Conservation (phyloP, 2,329 filamentous ascomycete genomes). For the Fonsecaea pugnacius region DNA sequence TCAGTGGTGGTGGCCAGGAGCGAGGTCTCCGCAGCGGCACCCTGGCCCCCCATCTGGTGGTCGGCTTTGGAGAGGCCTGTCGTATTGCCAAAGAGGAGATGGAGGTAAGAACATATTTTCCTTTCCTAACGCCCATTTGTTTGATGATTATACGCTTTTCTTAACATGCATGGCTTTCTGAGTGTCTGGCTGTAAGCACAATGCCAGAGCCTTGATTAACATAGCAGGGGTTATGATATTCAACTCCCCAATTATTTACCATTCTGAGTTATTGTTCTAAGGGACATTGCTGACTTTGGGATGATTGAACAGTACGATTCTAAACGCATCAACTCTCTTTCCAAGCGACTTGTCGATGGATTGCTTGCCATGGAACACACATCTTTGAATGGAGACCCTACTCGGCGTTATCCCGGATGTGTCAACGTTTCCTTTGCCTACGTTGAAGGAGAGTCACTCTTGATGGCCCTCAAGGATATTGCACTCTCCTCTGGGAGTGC, state of each 20-base stretch:
- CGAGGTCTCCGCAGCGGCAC: conserved; percentile 93
- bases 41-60: conserved; percentile 82
- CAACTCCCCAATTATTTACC: conserved; percentile 8
- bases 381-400: conserved; percentile 80
- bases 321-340: conserved; percentile 79
- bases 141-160: conserved; percentile 78
- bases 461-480: conserved; percentile 99
- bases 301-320: conserved; percentile 75
- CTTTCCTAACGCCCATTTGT: conserved; percentile 34
- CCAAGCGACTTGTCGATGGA: conserved; percentile 79
- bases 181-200: conserved; percentile 64
- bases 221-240: conserved; percentile 70
- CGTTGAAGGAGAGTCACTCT: conserved; percentile 93
- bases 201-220: conserved; percentile 60
- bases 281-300: conserved; percentile 11
- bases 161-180: conserved; percentile 87
- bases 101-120: conserved; percentile 66
- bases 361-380: conserved; percentile 92
- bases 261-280: background rate
- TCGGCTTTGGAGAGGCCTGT: conserved; percentile 95
- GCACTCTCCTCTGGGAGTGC: conserved; percentile 94
- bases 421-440: conserved; percentile 99
- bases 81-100: conserved; percentile 89
- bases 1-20: conserved; percentile 95
- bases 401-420: conserved; percentile 89